Evolutionary conservation across 768 basidiomycete species (phyloP), one percentile per base, ranked within the genome.

Genomic region (Rhizopogon roseolus): DNA sequence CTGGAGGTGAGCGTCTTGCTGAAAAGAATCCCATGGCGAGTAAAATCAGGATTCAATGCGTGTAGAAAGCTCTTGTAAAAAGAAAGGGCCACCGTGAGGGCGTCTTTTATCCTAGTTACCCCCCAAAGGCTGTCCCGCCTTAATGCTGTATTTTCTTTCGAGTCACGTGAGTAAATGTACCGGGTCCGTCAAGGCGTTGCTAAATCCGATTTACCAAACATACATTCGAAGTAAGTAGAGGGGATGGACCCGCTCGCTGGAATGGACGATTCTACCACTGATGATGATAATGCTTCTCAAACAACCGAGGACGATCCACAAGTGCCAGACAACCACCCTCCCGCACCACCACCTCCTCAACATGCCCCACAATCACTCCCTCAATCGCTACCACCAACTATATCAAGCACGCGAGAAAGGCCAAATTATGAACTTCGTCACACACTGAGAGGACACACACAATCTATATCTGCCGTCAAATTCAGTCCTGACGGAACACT

Each of bases 401-500:
- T 80, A 56, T 36, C 46, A 48, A 3, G 45, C 19, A 70, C 62
- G 16, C 67, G 70, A 39, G 67, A 66, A 52, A 58, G 74, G 57
- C 89, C 88, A n/a, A 77, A 85, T 59, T 92, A 92, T 64, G 73
- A 81, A 61, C 79, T 86, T 2, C 74, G 76, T 46, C 82, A 88
- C 67, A 81, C 80, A 1, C 74, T 94, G 36, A 71, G 73, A 2
- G 95, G 92, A 0, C 94, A 98, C 65, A 85, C 83, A 6, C 81
- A 82, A 63, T 86, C 88, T 0, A 86, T 97, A 50, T 93, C 93
- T 28, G 85, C 92, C 17, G 85, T 95, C 56, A 92, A 91, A 67
- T 98, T 97, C 68, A 93, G 92, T 62, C 88, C 89, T 0, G 90
- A 96, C 65, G 95, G 95, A 9, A 81, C 80, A 19, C 71, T 86